Evolutionary conservation across 2,329 filamentous ascomycete genomes (phyloP), one percentile per base, ranked within the genome.

Genomic region (Penicillium sp.): DNA sequence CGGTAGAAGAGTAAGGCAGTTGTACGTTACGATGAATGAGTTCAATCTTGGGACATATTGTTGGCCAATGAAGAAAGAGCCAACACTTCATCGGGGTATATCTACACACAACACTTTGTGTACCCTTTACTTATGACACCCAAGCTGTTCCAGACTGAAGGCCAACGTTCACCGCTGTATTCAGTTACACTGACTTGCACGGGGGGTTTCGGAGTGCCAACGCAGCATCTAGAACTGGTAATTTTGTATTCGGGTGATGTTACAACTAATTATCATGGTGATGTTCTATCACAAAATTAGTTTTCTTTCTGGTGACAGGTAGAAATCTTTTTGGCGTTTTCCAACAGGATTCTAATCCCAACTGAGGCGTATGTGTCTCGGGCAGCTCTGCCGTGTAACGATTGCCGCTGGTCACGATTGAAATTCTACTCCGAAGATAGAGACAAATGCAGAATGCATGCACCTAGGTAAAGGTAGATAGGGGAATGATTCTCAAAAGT

Each of bases 301-400:
- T 13, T 10, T 23, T 16, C 16, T 15, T 0, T 27, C 21, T 9
- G 5, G 29, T 27, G 7, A 16, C 21, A 12, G 27, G 35, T 15
- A 41, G 18, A 29, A n/a, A 35, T 12, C 6, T 1, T 6, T 40
- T 39, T 27, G 23, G 34, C 12, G 25, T 52, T 18, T 49, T 8
- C 39, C 37, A 56, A 51, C 50, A 48, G 57, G n/a, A 55, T 64
- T 61, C 46, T 8, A 35, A 56, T 60, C 25, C 7, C 40, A 51
- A 40, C 60, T 35, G 39, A n/a, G 34, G 27, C 50, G 34, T 31
- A 45, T 18, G 21, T 38, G 39, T 52, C 45, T 57, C 50, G 50
- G 59, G 59, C 32, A 58, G 25, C 38, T 38, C 35, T 58, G 56
- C 47, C 47, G 52, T 60, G 56, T 46, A 53, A 59, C 57, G 15